A percentile compares a stretch with the other conserved stretches of the same genome.
phyloP scores from a whole-genome alignment of 805 yeast species.

The Candida alai region DNA sequence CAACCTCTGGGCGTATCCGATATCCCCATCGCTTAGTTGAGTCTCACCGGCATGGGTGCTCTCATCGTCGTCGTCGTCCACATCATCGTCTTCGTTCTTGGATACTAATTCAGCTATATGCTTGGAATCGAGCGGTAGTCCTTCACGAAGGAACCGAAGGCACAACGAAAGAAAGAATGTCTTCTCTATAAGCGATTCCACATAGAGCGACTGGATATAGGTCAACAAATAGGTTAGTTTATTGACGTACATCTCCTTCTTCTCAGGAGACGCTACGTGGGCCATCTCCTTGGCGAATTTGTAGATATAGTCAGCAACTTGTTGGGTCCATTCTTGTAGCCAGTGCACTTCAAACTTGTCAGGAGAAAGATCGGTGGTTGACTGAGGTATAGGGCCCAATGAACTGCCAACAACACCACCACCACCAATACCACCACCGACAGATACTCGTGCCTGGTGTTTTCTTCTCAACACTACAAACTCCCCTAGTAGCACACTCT shows the following conservation, averaged over 20 bases:
- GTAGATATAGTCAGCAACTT: conserved; percentile 59
- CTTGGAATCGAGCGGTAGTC: conserved; percentile 27
- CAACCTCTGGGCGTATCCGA: conserved; percentile 35
- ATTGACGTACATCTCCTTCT: conserved; percentile 39
- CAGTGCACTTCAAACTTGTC: conserved; percentile 52
- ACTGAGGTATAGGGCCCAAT: conserved; percentile 9
- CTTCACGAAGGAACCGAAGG: conserved; percentile 46
- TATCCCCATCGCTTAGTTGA: conserved; percentile 16
- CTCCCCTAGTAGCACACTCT: conserved; percentile 82
- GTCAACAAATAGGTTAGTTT: conserved; percentile 59
- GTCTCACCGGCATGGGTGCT: not conserved
- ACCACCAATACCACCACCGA: too few species aligned
- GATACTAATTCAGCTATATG: conserved; percentile 21
- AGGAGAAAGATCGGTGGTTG: conserved; percentile 4
- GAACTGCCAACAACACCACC: too few species aligned
- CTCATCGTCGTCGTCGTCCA: conserved; percentile 6
- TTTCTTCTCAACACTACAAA: conserved; percentile 30
- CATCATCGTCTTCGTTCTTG: conserved; percentile 21
- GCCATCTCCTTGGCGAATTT: conserved; percentile 43
- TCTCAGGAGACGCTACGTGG: conserved; percentile 21
- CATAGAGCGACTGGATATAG: conserved; percentile 60
- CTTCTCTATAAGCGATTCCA: conserved; percentile 64
- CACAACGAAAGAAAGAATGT: conserved; percentile 61
- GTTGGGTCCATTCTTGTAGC: conserved; percentile 89
- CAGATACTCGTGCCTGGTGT: conserved; percentile 17